These are phyloP conservation scores for Prunus davidiana DNA, from an alignment of 306 rosid genomes.

Conservation along the genomic window DNA sequence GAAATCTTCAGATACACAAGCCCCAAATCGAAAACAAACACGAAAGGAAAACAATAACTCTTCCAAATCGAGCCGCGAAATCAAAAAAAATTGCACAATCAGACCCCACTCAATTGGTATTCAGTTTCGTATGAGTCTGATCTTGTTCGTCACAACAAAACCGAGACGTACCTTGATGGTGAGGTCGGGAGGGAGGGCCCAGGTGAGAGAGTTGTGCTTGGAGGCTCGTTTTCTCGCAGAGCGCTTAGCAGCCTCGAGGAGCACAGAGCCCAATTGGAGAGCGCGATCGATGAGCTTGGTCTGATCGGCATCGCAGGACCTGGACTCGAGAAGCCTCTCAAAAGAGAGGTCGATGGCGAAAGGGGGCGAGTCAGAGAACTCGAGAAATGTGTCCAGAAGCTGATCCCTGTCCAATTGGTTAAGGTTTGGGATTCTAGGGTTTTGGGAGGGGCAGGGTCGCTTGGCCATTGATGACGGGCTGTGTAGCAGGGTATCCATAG, in stretches of 20 bases:
- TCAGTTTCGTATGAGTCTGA: neutral
- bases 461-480: conserved; percentile 72
- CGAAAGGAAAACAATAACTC: neutral
- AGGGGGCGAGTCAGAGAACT: conserved; percentile 50
- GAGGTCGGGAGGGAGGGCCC: conserved; percentile 95
- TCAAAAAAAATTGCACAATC: neutral
- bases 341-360: conserved; percentile 68
- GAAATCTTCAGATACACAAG: neutral
- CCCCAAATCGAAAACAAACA: neutral
- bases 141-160: too few species aligned
- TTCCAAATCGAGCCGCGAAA: neutral
- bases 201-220: conserved; percentile 66
- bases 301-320: conserved; percentile 58
- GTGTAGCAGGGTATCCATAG: conserved; percentile 59
- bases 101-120: neutral
- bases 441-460: conserved; percentile 85
- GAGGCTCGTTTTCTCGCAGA: conserved; percentile 79
- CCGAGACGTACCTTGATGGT: conserved; percentile 60
- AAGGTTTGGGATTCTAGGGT: conserved; percentile 50
- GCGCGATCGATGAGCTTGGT: conserved; percentile 82
- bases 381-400: conserved; percentile 53
- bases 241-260: conserved; percentile 76
- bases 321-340: conserved; percentile 68
- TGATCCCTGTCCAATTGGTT: conserved; percentile 35
- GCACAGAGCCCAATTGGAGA: conserved; percentile 58